phyloP scores from a whole-genome alignment of 2,329 filamentous ascomycete genomes.

The Fusarium staphyleae region DNA sequence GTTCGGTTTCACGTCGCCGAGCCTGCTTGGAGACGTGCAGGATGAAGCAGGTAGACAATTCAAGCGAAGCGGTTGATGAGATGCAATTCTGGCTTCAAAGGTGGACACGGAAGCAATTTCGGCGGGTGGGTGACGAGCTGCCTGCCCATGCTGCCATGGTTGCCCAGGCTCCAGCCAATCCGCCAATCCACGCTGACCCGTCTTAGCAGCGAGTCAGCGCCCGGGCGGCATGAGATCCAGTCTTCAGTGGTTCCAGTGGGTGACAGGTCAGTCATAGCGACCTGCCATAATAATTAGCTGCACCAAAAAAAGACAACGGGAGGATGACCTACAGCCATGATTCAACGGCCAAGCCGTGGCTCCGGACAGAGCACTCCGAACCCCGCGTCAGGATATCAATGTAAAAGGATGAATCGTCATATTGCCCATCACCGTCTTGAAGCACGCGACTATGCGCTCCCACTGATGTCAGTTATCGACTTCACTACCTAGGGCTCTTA shows the following conservation, averaged over 20 bases:
- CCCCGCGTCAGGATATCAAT: neutral
- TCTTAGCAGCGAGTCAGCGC: conserved; percentile 4
- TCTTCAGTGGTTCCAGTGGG: neutral
- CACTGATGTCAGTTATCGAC: conserved; percentile 11
- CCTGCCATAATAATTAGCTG: neutral
- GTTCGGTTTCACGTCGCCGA: conserved; percentile 31
- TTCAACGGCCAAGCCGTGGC: conserved; percentile 3
- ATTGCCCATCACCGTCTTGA: conserved; percentile 1
- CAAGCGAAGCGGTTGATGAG: conserved; percentile 30
- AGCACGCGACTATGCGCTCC: conserved; percentile 26
- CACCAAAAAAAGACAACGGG: too few relatives aligned
- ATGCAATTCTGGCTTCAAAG: conserved; percentile 35
- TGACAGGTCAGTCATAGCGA: neutral
- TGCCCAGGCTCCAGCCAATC: conserved; percentile 25
- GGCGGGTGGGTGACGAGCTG: conserved; percentile 43
- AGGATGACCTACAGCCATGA: conserved; percentile 2
- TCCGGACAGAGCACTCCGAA: neutral
- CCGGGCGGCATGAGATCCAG: too few relatives aligned
- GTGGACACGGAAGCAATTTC: conserved; percentile 41
- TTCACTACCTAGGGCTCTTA: neutral
- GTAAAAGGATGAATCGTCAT: neutral
- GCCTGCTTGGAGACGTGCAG: conserved; percentile 36
- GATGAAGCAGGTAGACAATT: conserved; percentile 18
- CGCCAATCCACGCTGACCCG: neutral
- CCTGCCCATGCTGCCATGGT: conserved; percentile 1